Evolutionary conservation across 2,329 filamentous ascomycete genomes (phyloP).

Genomic region (Cylindrodendrum hubeiense): DNA sequence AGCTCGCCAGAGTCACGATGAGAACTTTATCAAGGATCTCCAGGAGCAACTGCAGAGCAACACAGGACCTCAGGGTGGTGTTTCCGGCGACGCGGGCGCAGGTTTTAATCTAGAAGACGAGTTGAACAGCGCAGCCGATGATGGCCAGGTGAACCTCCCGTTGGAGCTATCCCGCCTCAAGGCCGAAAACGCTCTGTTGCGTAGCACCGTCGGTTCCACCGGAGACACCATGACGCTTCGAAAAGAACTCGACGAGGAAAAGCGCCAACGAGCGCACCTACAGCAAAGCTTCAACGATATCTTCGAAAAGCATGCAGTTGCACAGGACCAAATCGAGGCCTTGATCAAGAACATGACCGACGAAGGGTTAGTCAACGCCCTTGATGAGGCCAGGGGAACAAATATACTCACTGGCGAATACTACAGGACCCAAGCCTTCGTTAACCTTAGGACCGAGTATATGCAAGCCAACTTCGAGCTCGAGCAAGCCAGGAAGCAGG

Average conservation of each 20-base stretch:
- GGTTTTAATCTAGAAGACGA: constrained; percentile 70
- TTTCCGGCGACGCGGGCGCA: constrained; percentile 30
- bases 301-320: constrained; percentile 69
- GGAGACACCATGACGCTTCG: constrained; percentile 67
- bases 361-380: constrained; percentile 66
- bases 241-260: constrained; percentile 67
- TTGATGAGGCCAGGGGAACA: constrained; percentile 49
- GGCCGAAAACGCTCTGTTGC: constrained; percentile 71
- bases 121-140: constrained; percentile 62
- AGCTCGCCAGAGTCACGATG: constrained; percentile 62
- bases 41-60: constrained; percentile 67
- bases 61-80: constrained; percentile 37
- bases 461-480: constrained; percentile 61
- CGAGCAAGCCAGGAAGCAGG: constrained; percentile 56
- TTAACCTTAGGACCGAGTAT: constrained; percentile 63
- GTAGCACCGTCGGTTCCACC: constrained; percentile 65
- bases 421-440: constrained; percentile 65
- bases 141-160: constrained; percentile 55
- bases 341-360: constrained; percentile 63
- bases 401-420: constrained; percentile 59
- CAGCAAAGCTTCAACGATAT: constrained; percentile 68
- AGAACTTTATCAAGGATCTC: constrained; percentile 68
- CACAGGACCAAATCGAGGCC: constrained; percentile 69
- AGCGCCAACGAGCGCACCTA: constrained; percentile 62
- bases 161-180: constrained; percentile 70